A percentile compares a stretch with the other conserved stretches of the same genome.
Conservation (phyloP, 129 eudicot genomes). For the Chrysanthemum lavandulifolium region DNA sequence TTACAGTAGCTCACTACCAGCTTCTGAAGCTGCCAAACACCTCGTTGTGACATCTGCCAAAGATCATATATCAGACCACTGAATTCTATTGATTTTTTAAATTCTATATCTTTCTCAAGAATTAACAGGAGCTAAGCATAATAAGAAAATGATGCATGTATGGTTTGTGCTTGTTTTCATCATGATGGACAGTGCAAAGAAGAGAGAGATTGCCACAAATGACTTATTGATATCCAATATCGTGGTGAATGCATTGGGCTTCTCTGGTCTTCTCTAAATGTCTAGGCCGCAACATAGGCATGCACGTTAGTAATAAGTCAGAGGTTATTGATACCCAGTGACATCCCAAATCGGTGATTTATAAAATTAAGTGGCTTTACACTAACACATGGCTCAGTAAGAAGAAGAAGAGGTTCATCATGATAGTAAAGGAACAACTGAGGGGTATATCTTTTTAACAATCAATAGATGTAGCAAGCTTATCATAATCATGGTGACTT, state of each 20-base stretch:
- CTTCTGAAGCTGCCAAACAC: slow-evolving; percentile 83
- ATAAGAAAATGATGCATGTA: neutral
- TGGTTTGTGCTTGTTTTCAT: neutral
- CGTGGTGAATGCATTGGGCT: neutral
- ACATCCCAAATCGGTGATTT: neutral
- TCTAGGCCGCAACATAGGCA: neutral
- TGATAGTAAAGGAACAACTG: neutral
- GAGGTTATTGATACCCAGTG: too few relatives aligned
- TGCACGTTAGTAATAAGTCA: neutral
- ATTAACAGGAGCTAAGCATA: neutral
- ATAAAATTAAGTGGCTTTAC: too few relatives aligned
- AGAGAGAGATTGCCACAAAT: neutral
- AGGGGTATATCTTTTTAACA: neutral
- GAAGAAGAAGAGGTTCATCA: neutral
- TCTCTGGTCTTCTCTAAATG: neutral
- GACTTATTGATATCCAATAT: neutral
- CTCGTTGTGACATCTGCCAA: slow-evolving; percentile 67
- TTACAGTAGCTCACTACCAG: slow-evolving; percentile 74
- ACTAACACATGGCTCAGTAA: neutral
- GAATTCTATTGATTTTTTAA: neutral
- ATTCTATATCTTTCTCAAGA: neutral
- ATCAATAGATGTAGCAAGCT: neutral
- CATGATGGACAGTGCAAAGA: neutral
- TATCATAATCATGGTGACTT: neutral
- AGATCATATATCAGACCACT: slow-evolving; percentile 8